Base-by-base conservation (phyloP, 2,329 filamentous ascomycete genomes). In the Albophoma yamanashiensis region DNA sequence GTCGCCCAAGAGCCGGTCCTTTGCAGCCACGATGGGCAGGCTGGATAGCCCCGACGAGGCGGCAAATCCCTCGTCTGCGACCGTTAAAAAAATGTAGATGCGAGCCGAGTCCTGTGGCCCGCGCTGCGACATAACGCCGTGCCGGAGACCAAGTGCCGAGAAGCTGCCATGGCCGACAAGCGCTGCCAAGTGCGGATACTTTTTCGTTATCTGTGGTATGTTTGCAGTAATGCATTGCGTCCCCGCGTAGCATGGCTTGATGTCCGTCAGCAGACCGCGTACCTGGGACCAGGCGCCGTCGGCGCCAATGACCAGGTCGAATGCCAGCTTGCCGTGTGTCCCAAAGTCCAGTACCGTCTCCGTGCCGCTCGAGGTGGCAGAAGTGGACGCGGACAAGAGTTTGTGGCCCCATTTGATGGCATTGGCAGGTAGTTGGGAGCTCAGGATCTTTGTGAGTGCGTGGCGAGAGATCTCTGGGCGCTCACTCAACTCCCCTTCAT, bases 401-500 rank as follows among this genome's bases (percentile, higher is more conserved):
- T 71, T 75, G 59, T 62, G 57, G 14, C 59, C 53, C 64, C 64
- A 66, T 38, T 55, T 47, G 47, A 59, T 47, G 27, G n/a, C 69
- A 0, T 70, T 69, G 0, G 66, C 59, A 5, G 67, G 70, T 0
- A 78, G 55, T 0, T 66, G 62, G 2, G 64, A 61, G 0, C 74
- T 53, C 4, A 79, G 64, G 2, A 78, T 65, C 31, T 70, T 64
- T 0, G 66, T 67, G 52, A 79, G 66, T 11, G 69, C 65, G 20
- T 69, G 64, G 1, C 77, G 67, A 3, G 73, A 69, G 43, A 78
- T 76, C 63, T 78, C 75, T 0, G 76, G 76, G 0, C 73, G 66
- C 8, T 63, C 45, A 1, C 60, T 57, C 2, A 56, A 58, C 0
- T 67, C 67, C 2, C 67, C 69, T 5, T 65, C 58, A 9, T 53